A percentile compares a stretch with the other conserved stretches of the same genome.
phyloP scores from a whole-genome alignment of 345 rosid species.

The Limnanthes douglasii region DNA sequence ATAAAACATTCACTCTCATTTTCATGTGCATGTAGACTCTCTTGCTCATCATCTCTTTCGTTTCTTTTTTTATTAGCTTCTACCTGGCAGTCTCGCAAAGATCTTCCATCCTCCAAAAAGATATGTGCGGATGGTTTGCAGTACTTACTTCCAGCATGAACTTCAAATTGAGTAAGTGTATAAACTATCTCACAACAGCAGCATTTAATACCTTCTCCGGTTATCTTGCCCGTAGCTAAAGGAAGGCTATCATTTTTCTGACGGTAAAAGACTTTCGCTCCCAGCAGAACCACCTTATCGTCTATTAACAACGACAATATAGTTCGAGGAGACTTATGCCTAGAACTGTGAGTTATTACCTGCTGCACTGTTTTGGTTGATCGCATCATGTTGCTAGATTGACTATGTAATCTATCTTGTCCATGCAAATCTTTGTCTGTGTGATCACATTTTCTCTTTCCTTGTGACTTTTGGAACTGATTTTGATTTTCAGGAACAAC shows the following conservation, averaged over 20 bases:
- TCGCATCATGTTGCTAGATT: conserved; percentile 22
- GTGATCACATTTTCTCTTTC: too few species aligned
- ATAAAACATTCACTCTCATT: conserved; percentile 53
- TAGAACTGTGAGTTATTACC: conserved; percentile 16
- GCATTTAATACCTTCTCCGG: conserved; percentile 62
- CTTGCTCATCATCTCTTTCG: conserved; percentile 12
- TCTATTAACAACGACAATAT: conserved; percentile 67
- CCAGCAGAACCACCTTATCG: conserved; percentile 36
- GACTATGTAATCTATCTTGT: too few species aligned
- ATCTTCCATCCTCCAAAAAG: conserved; percentile 62
- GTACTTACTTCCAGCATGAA: conserved; percentile 31
- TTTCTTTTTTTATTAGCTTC: conserved; percentile 19
- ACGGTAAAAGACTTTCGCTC: conserved; percentile 33
- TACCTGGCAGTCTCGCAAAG: conserved; percentile 49
- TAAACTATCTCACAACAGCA: conserved; percentile 40
- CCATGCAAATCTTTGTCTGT: conserved; percentile 2
- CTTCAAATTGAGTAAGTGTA: conserved; percentile 31
- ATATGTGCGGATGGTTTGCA: conserved; percentile 36
- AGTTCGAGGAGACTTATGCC: conserved; percentile 28
- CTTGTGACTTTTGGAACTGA: too few species aligned
- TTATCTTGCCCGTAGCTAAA: conserved; percentile 36
- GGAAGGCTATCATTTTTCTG: conserved; percentile 11
- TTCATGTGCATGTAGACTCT: conserved; percentile 16
- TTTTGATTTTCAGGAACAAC: too few species aligned
- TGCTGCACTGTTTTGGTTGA: conserved; percentile 39